Evolutionary conservation across 2,329 filamentous ascomycete genomes (phyloP), one percentile per base, ranked within the genome.

Genomic region (Phialophora verrucosa): DNA sequence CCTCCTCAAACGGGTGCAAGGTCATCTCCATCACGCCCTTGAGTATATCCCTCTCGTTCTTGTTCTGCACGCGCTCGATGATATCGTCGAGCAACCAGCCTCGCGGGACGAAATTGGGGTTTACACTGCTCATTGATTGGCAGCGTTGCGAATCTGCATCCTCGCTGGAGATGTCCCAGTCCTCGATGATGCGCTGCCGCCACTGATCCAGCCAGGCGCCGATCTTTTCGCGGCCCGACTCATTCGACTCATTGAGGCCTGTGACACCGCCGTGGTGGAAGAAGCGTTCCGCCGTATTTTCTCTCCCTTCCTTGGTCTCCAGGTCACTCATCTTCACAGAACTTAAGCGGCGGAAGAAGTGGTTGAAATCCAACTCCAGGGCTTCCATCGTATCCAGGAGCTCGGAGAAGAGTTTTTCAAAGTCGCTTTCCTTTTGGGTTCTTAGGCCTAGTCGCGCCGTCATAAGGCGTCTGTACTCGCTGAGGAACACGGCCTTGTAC

Each of bases 1-100:
- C 82, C 79, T 98, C 94, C 64, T 92, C 85, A 74, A 97, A 99
- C 0, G 95, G 95, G 73, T 92, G 83, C 49, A 94, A 80, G 2
- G 89, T 87, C 88, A 98, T 90, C 53, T 92, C 87, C 89, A 96
- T 92, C 27, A 95, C 84, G 32, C 89, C 84, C 12, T 86, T 83
- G 53, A 99, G 77, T 42, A 98, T 88, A 8, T 93, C 89, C 63
- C 91, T 84, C 74, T 99, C 93, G 2, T 88, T 87, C 59, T 89
- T 88, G 76, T 91, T 91, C 78, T 98, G 92, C 0, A 98, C 93
- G 10, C 92, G 86, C 54, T 90, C 87, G 71, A 99, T 98, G 14
- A 99, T 78, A 78, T 99, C 95, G 76, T 98, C 94, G 23, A 99
- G 83, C 59, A 99, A 87, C 93, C 94, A 99, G 20, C 91, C 89